Evolutionary conservation across 2,329 filamentous ascomycete species (phyloP), one percentile per base, ranked within the genome.

Genomic region (Truncatella angustata): DNA sequence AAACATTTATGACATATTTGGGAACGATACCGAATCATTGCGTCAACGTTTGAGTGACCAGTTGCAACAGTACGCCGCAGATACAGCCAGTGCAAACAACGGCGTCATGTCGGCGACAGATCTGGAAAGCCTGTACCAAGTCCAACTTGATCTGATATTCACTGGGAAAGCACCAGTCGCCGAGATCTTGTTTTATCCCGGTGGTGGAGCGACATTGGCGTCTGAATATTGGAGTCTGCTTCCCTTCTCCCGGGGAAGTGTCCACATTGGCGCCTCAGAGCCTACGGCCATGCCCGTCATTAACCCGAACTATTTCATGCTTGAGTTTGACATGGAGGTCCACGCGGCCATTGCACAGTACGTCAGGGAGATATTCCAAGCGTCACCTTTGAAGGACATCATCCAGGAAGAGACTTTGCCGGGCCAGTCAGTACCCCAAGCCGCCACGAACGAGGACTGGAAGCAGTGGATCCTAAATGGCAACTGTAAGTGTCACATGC

Each of bases 241-340:
- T 11, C 54, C 54, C 11, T 53, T 56, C 53, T 45, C 43, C 16
- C 36, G 54, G n/a, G 54, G 54, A 12, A 54, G 39, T 26, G 24
- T 56, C 4, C 54, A 56, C 52, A 47, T 56, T 10, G 35, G 28
- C 16, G 18, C 28, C 12, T 35, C 20, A 28, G 28, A 36, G 4
- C 6, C n/a, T 1, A 42, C 49, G n/a, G 35, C 16, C 10, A 24
- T 18, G 16, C 49, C 60, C 6, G 47, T 36, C 14, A 71, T 77
- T 56, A 62, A 76, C 51, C 72, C 73, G 2, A 69, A 69, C 46
- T 74, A 71, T 57, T 69, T 74, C 56, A 65, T 69, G 47, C 63
- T 74, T 9, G 65, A 69, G 3, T 67, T 69, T 28, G 72, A 76
- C 49, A 53, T 60, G 2, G 53, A 57, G 5, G 57, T 70, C 6